Base-by-base conservation (phyloP, 139 green algal genomes). In the Edaphochlamys debaryana region DNA sequence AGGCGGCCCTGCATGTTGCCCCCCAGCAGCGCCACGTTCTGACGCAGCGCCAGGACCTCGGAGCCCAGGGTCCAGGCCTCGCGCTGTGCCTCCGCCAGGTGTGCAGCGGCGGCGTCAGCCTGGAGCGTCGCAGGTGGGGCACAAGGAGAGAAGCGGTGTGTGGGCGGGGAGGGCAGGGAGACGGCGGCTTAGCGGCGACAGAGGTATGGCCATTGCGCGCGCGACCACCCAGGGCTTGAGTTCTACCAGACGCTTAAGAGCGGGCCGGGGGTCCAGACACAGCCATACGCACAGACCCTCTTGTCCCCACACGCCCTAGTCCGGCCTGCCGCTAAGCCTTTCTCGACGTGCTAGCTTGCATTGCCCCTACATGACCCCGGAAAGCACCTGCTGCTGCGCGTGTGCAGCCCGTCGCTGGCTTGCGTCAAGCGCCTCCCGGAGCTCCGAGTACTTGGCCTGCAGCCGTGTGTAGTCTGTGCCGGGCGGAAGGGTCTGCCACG, bases 1-100 rank as follows among this genome's bases (percentile, higher is more conserved):
- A 90, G 70, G 13, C 77, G 66, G 50, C 86, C 86, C 36, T 86
- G 69, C 42, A 88, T 29, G 82, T 90, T 86, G 56, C 76, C 86
- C 1, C 86, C 86, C 30, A 90, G 86, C 63, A 90, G 69, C 41
- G 56, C 22, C 17, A 83, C 67, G 40, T 86, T 62, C 13, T 84
- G 86, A 36, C 86, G 81, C 76, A 80, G 50, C 52, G 54, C 66
- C 30, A 79, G 17, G 29, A 85, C n/a, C 63, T 88, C 74, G 15
- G 48, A 38, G 0, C 64, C 75, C 34, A 90, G 78, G 3, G 20
- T 62, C 30, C 73, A 72, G 30, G 67, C 63, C 38, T 86, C 82
- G 1, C 83, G 50, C 52, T 90, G 86, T n/a, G 68, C 22, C 48
- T 48, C 50, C 29, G 68, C 41, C 34, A 78, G 20, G 29, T 84